phyloP scores from a whole-genome alignment of 2,329 filamentous ascomycete genomes.

The Penicillium sclerotiorum region DNA sequence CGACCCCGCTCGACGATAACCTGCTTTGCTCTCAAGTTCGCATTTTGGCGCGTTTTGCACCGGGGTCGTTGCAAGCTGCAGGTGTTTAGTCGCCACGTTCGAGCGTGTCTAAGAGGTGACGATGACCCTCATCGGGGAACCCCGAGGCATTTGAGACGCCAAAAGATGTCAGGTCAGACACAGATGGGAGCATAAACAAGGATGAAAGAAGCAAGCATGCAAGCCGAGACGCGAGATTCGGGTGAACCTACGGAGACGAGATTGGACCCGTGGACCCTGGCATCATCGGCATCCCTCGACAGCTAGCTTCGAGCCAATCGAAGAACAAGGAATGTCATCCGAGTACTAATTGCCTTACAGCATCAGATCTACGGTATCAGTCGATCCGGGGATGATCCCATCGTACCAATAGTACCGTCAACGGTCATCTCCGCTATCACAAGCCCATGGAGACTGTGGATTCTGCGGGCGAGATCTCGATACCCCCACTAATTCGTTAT shows the following conservation, averaged over 20 bases:
- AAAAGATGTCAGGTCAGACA: background rate
- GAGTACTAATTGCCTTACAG: background rate
- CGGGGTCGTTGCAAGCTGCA: no score
- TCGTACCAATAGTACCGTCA: constrained; percentile 12
- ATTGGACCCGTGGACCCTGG: background rate
- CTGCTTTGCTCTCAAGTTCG: no score
- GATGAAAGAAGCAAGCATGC: background rate
- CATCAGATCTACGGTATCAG: constrained; percentile 5
- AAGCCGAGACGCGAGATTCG: background rate
- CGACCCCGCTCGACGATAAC: no score
- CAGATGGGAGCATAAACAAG: background rate
- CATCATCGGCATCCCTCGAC: background rate
- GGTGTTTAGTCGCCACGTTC: no score
- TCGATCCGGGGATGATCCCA: constrained; percentile 14
- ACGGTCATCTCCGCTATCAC: constrained; percentile 20
- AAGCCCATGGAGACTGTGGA: constrained; percentile 1
- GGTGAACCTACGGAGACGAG: background rate
- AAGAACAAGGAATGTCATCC: background rate
- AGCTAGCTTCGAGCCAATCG: background rate
- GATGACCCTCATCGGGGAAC: background rate
- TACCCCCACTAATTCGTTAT: constrained; percentile 1
- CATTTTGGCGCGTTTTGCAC: no score
- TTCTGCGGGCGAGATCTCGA: constrained; percentile 2
- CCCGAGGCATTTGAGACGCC: background rate
- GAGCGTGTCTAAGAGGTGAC: no score